phyloP scores from a whole-genome alignment of 2,329 filamentous ascomycete genomes.

The Xylariaceae sp. region DNA sequence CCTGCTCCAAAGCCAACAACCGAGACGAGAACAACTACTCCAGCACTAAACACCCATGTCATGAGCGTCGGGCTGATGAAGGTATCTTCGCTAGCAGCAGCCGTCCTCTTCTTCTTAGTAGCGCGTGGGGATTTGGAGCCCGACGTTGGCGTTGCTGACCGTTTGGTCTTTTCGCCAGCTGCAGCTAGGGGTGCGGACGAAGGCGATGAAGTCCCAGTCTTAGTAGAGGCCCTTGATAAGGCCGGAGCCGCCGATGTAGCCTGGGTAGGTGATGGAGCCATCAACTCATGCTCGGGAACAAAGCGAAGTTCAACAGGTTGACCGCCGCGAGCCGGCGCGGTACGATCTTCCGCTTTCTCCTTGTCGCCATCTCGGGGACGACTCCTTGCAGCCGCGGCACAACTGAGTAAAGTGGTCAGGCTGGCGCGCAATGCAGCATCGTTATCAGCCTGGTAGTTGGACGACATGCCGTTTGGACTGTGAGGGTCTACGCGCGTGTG shows the following conservation, averaged over 20 bases:
- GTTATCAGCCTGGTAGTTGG: slow-evolving; percentile 79
- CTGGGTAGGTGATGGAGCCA: slow-evolving; percentile 34
- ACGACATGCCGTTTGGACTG: slow-evolving; percentile 64
- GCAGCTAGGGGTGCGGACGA: slow-evolving; percentile 18
- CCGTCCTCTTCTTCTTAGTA: slow-evolving; percentile 59
- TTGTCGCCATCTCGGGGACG: slow-evolving; percentile 63
- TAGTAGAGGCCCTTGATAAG: slow-evolving; percentile 14
- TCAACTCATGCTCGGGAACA: slow-evolving; percentile 60
- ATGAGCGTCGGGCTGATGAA: slow-evolving; percentile 59
- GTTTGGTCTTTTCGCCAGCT: slow-evolving; percentile 48
- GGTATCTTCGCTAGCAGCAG: slow-evolving; percentile 36
- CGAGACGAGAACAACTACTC: slow-evolving; percentile 65
- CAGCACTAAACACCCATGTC: slow-evolving; percentile 64
- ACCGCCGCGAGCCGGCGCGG: slow-evolving; percentile 44
- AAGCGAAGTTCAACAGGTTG: slow-evolving; percentile 59
- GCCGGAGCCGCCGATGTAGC: slow-evolving; percentile 2
- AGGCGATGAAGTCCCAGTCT: slow-evolving; percentile 15
- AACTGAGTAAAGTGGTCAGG: slow-evolving; percentile 93
- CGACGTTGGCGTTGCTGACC: slow-evolving; percentile 40
- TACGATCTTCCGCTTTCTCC: slow-evolving; percentile 37
- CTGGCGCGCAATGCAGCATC: slow-evolving; percentile 90
- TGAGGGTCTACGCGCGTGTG: slow-evolving; percentile 46
- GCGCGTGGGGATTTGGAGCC: slow-evolving; percentile 42
- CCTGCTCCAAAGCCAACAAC: slow-evolving; percentile 69
- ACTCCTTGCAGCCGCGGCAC: slow-evolving; percentile 82